phyloP scores from a whole-genome alignment of 768 basidiomycete species.

The Filobasidium wieringae region DNA sequence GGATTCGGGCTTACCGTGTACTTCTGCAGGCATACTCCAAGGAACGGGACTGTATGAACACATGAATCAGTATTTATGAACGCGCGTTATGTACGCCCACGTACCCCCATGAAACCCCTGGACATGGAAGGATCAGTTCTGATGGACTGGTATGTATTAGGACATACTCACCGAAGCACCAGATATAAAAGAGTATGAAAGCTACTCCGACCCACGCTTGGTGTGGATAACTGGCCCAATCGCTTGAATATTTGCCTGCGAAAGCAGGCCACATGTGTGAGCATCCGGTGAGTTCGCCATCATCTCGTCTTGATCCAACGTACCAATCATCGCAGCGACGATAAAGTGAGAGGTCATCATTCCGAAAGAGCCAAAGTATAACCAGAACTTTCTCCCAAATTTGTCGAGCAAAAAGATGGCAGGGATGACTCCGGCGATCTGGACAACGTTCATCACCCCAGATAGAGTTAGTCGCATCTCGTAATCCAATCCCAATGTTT shows the following conservation, averaged over 20 bases:
- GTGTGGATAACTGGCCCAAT: constrained; percentile 51
- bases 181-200: constrained; percentile 55
- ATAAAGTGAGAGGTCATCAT: constrained; percentile 57
- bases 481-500: constrained; percentile 9
- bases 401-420: constrained; percentile 11
- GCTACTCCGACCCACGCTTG: constrained; percentile 60
- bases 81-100: too few relatives aligned
- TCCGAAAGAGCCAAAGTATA: constrained; percentile 45
- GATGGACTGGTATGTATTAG: too few relatives aligned
- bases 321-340: constrained; percentile 53
- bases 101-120: too few relatives aligned
- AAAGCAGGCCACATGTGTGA: background rate
- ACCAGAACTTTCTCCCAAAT: constrained; percentile 10
- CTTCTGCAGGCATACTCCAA: constrained; percentile 74
- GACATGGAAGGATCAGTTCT: too few relatives aligned
- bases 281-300: background rate
- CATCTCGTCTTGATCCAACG: too few relatives aligned
- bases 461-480: constrained; percentile 8
- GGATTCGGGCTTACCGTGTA: constrained; percentile 69
- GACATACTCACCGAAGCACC: constrained; percentile 59
- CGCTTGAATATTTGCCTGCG: constrained; percentile 14
- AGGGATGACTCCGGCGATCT: constrained; percentile 3
- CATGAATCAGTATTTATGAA: too few relatives aligned
- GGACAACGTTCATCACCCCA: constrained; percentile 16
- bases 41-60: constrained; percentile 62